Percentiles rank a stretch among this genome's conserved stretches.
Evolutionary conservation across 2,329 filamentous ascomycete genomes (phyloP).

Genomic region (Claviceps paspali): DNA sequence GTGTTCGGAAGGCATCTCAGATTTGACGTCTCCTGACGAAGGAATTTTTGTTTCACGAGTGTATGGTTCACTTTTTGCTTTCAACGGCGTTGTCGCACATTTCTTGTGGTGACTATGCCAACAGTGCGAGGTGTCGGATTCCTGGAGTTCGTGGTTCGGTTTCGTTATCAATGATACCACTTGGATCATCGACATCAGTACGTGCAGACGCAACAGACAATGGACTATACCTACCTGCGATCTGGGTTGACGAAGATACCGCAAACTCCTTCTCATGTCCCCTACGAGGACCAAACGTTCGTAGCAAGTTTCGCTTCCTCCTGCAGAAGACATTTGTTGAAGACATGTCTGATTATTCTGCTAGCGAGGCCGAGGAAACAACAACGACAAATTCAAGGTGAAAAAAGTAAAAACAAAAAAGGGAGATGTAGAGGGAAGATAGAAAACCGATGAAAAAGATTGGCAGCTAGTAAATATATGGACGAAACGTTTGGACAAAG

Average conservation of each 20-base stretch:
- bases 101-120: neutral
- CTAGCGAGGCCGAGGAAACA: slow-evolving; percentile 3
- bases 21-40: neutral
- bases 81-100: neutral
- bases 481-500: neutral
- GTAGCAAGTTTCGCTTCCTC: slow-evolving; percentile 17
- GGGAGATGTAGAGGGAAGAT: neutral
- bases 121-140: neutral
- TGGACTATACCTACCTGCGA: slow-evolving; percentile 8
- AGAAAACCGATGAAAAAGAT: slow-evolving; percentile 1
- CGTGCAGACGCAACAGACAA: neutral
- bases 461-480: slow-evolving; percentile 2
- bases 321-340: slow-evolving; percentile 13
- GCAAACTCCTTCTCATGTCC: slow-evolving; percentile 11
- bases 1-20: neutral
- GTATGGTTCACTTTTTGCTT: neutral
- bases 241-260: slow-evolving; percentile 7
- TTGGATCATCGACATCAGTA: neutral
- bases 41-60: neutral
- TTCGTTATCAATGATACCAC: neutral
- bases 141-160: neutral
- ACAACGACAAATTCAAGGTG: too few species aligned
- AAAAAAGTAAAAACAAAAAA: slow-evolving; percentile 1
- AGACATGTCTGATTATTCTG: slow-evolving; percentile 10
- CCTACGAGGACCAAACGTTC: slow-evolving; percentile 13